Base-by-base conservation (phyloP, 1,284 basidiomycete species). In the Rhodotorula sp. region DNA sequence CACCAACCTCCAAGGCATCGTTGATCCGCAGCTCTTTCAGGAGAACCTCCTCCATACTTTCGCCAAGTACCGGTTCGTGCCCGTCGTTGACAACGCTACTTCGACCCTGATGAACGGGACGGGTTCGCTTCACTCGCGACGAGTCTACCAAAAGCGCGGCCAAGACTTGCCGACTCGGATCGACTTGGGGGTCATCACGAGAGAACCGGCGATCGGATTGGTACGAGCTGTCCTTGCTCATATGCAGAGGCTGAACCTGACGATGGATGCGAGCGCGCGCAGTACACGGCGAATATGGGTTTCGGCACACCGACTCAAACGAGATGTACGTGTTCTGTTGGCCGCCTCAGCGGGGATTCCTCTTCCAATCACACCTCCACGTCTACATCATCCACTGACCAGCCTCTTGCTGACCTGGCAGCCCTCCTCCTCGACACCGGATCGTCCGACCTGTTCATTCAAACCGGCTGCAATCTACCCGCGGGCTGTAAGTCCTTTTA, bases 391-490 rank as follows among this genome's bases (percentile, higher is more conserved):
- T 4, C 34, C 34, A 34, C 34, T 34, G 34, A 34, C 34, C 34
- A 34, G 34, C 34, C 34, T 34, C 34, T 8, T 34, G 2, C 34
- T 34, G 34, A 34, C 34, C 34, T 34, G 5, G 26, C 47, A 64
- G 63, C 38, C 5, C 16, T 66, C 26, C 15, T 47, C 38, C 8
- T 66, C 26, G 64, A 66, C 50, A 66, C 64, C 18, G 64, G 65
- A 26, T 60, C 59, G 43, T n/a, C 43, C 21, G 65, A 66, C 31
- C 23, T 66, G n/a, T 47, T 60, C 19, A 43, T 66, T 2, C 55
- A 58, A 23, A 5, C 5, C 7, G 7, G 16, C 3, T 28, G 47
- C 60, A 19, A n/a, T 2, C n/a, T 12, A 18, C 21, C 21, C 23
- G 2, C 58, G 43, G 54, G 54, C 23, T 55, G 54, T 55, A 21